Base-by-base conservation (phyloP, 2,329 filamentous ascomycete species). In the Juglanconis sp. region DNA sequence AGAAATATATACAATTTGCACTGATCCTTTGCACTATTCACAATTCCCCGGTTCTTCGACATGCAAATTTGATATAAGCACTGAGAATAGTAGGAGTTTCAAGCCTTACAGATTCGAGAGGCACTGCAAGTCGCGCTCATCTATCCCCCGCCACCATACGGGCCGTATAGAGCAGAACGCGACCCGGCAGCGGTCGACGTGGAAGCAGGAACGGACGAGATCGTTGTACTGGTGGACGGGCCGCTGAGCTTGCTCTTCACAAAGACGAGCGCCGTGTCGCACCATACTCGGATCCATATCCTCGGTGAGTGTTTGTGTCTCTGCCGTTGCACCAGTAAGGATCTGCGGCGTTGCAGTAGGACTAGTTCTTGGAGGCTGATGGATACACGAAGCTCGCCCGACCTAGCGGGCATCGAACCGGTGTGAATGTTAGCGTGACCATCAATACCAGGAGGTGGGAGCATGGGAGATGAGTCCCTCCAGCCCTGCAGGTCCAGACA, bases 321-420 rank as follows among this genome's bases (percentile, higher is more conserved):
- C 79, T 86, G 53, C 86, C 87, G 47, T 81, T 86, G 72, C 85
- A 89, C 78, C 87, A 89, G 74, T 86, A 88, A 0, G 85, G 85
- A 64, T 89, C 86, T 3, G 81, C 68, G 4, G 80, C 74, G 66
- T 89, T 86, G 70, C 87, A 89, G 77, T 88, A 89, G 4, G 83
- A 85, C 73, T 87, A 76, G 65, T 88, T 83, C 7, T 72, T 68
- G 63, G 72, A 77, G 30, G 76, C 77, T 9, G 83, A 79, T 1
- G 77, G 73, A 73, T 86, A 88, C 49, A 72, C 73, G 71, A 85
- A 88, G 32, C 84, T 83, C 4, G 75, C 67, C 0, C 83, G 79
- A 24, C 24, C 24, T 24, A 24, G 4, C 86, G 82, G 36, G 84
- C 80, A 56, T 84, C 83, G 63, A 89, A 88, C 84, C 88, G 60